A percentile compares a stretch with the other conserved stretches of the same genome.
Evolutionary conservation across 2,329 filamentous ascomycete genomes (phyloP).

Genomic region (Sclerotinia nivalis): DNA sequence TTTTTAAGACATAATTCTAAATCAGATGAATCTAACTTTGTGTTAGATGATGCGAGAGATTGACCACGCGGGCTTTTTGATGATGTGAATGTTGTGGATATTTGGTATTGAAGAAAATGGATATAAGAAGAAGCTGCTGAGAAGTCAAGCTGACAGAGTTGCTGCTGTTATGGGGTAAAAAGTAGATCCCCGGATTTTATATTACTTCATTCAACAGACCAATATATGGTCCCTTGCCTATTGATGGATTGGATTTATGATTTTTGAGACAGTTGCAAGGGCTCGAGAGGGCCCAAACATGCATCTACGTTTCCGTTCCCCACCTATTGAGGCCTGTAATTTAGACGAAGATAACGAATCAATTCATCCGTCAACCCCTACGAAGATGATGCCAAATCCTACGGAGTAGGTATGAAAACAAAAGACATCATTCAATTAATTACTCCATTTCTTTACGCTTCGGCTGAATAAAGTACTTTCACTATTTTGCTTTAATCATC

Average conservation of each 20-base stretch:
- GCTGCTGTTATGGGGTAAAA: not conserved
- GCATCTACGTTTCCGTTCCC: constrained; percentile 3
- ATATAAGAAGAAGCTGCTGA: not conserved
- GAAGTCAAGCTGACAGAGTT: not conserved
- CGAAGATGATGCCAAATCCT: not conserved
- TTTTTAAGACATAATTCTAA: constrained; percentile 2
- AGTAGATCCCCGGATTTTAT: constrained; percentile 12
- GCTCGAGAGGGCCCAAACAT: not conserved
- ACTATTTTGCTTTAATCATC: not conserved
- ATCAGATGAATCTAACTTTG: not conserved
- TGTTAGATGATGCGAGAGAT: constrained; percentile 2
- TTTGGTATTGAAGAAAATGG: not conserved
- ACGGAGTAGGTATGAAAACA: not conserved
- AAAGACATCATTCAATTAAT: not conserved
- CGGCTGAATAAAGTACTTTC: not conserved
- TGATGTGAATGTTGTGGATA: constrained; percentile 4
- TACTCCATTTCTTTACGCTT: not conserved
- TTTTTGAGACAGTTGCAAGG: constrained; percentile 15
- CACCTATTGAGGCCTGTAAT: not conserved
- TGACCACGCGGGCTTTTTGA: not conserved
- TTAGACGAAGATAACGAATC: constrained; percentile 4
- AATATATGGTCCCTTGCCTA: constrained; percentile 11
- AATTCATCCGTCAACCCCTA: not conserved
- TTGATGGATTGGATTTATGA: not conserved
- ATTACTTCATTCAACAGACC: constrained; percentile 11